Conservation (phyloP, 352 stramenopile species). For the Globisporangium polare region DNA sequence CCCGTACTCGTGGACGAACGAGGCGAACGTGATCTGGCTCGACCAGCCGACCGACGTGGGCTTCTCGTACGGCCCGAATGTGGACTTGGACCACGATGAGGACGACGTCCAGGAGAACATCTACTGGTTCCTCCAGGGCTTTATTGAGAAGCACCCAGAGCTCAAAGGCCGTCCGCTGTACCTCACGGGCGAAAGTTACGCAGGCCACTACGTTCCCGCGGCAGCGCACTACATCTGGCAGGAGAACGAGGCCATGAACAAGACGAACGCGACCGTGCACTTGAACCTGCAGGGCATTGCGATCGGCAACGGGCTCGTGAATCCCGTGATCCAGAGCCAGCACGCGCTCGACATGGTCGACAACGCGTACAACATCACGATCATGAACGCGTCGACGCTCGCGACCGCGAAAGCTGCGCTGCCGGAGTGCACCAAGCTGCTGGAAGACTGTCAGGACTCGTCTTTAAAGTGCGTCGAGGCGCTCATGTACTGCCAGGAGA, state of each 20-base stretch:
- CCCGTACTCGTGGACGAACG: conserved; percentile 35
- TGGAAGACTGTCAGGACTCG: conserved; percentile 26
- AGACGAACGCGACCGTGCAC: neutral
- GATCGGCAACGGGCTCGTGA: conserved; percentile 38
- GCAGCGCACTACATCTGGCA: conserved; percentile 31
- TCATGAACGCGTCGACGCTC: conserved; percentile 34
- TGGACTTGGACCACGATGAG: conserved; percentile 30
- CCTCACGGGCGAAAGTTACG: conserved; percentile 38
- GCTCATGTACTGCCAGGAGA: conserved; percentile 1
- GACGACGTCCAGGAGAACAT: conserved; percentile 36
- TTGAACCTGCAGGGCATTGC: conserved; percentile 36
- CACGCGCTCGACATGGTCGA: conserved; percentile 60
- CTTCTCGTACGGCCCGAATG: conserved; percentile 25
- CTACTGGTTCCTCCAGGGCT: conserved; percentile 34
- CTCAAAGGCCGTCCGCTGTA: conserved; percentile 26
- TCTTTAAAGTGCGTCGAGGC: conserved; percentile 28
- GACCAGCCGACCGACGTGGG: conserved; percentile 33
- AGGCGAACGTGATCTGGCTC: conserved; percentile 36
- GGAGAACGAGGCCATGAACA: conserved; percentile 16
- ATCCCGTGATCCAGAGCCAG: conserved; percentile 27
- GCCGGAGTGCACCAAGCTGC: conserved; percentile 22
- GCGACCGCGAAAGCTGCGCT: conserved; percentile 3
- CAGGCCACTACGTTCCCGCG: conserved; percentile 33
- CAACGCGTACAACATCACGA: conserved; percentile 68
- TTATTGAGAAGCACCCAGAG: conserved; percentile 30